A percentile compares a stretch with the other conserved stretches of the same genome.
phyloP scores from a whole-genome alignment of 805 yeast genomes.

The Wickerhamiella spandovensis region DNA sequence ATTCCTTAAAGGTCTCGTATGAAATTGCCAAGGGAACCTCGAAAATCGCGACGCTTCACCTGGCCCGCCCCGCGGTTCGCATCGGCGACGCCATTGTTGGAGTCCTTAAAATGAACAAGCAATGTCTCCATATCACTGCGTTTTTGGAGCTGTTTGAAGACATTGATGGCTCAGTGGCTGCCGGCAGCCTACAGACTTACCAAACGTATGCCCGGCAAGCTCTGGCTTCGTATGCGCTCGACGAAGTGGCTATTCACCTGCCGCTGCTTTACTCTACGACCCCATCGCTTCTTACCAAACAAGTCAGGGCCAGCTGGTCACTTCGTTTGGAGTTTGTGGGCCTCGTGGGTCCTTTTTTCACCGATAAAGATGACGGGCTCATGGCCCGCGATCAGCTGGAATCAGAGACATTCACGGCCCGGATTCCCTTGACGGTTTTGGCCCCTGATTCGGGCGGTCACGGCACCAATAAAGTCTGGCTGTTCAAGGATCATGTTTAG shows the following conservation, averaged over 20 bases:
- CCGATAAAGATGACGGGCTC: conserved; percentile 9
- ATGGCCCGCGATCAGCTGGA: conserved; percentile 16
- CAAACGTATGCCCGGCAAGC: conserved; percentile 14
- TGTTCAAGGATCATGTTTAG: neutral
- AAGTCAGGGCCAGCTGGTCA: conserved; percentile 14
- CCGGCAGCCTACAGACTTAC: conserved; percentile 13
- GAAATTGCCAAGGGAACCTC: conserved; percentile 32
- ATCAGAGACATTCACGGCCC: conserved; percentile 12
- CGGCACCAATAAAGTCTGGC: conserved; percentile 13
- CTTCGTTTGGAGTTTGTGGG: conserved; percentile 16
- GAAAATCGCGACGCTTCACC: conserved; percentile 27
- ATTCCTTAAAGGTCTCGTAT: conserved; percentile 17
- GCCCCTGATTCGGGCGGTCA: conserved; percentile 14
- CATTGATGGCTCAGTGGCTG: conserved; percentile 20
- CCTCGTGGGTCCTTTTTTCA: conserved; percentile 12
- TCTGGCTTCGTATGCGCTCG: conserved; percentile 9
- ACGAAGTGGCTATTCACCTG: conserved; percentile 12
- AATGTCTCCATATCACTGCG: conserved; percentile 30
- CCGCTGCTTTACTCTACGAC: conserved; percentile 15
- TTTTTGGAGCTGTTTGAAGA: conserved; percentile 27
- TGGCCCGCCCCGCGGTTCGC: conserved; percentile 25
- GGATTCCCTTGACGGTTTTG: conserved; percentile 15
- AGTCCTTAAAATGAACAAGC: conserved; percentile 25
- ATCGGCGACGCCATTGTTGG: conserved; percentile 35
- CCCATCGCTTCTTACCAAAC: conserved; percentile 12